Conservation (phyloP, 78 protist genomes). For the Guillardia theta region DNA sequence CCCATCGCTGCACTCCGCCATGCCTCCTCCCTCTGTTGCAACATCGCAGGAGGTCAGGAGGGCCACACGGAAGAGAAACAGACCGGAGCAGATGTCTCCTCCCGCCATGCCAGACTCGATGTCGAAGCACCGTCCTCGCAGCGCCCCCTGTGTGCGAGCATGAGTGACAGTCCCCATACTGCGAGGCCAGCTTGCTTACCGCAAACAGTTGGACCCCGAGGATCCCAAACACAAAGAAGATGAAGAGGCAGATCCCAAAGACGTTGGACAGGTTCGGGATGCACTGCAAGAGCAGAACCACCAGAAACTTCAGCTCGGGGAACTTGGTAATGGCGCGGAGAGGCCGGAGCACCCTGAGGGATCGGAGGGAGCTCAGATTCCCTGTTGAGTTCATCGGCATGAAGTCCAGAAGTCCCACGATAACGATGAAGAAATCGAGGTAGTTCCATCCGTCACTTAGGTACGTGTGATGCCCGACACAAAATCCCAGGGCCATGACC, state of each 20-base stretch:
- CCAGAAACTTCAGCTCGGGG: neutral
- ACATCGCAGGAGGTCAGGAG: too few species aligned
- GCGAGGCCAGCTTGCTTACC: too few species aligned
- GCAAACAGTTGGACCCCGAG: neutral
- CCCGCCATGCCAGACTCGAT: neutral
- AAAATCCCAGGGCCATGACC: neutral
- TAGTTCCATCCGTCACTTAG: neutral
- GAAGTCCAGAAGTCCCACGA: neutral
- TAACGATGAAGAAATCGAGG: neutral
- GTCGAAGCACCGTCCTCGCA: neutral
- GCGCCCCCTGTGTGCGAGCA: too few species aligned
- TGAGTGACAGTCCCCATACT: too few species aligned
- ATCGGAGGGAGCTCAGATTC: neutral
- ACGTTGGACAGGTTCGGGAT: neutral
- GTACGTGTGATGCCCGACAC: neutral
- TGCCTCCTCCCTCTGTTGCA: too few species aligned
- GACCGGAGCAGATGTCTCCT: too few species aligned
- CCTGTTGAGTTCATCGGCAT: neutral
- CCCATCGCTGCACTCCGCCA: neutral
- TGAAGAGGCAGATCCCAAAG: neutral
- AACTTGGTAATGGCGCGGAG: neutral
- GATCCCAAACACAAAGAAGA: slow-evolving; percentile 14
- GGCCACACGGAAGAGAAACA: too few species aligned
- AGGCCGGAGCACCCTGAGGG: slow-evolving; percentile 11
- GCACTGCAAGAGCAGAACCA: neutral